Evolutionary conservation across 805 yeast genomes (phyloP).

Genomic region (Suhomyces faveliae): DNA sequence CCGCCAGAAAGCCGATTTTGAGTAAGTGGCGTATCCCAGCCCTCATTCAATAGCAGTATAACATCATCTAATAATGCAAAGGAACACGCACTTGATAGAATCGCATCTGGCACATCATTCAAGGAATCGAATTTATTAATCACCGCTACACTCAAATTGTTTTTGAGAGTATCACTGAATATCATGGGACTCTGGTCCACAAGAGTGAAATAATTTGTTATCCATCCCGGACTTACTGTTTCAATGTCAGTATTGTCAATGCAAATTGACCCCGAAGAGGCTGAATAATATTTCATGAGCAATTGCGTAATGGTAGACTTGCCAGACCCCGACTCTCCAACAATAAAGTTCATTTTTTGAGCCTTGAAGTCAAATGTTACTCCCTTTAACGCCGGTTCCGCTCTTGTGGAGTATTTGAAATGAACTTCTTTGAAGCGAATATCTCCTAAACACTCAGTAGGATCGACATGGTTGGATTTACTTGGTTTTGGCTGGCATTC

Average conservation of each 20-base stretch:
- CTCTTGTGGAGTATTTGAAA: constrained; percentile 65
- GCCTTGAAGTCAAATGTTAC: constrained; percentile 47
- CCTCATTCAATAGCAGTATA: constrained; percentile 49
- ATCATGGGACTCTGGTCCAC: constrained; percentile 71
- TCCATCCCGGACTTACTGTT: constrained; percentile 47
- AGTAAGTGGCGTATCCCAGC: constrained; percentile 54
- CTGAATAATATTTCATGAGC: constrained; percentile 56
- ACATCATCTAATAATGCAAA: constrained; percentile 54
- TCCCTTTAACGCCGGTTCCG: constrained; percentile 45
- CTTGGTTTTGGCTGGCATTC: neutral
- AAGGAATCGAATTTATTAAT: constrained; percentile 18
- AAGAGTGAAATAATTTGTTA: constrained; percentile 61
- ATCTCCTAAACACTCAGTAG: constrained; percentile 38
- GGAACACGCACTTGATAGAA: constrained; percentile 44
- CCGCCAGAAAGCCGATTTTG: constrained; percentile 74
- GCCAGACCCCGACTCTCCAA: constrained; percentile 92
- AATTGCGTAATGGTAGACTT: constrained; percentile 78
- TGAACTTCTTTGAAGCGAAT: constrained; percentile 55
- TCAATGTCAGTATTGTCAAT: constrained; percentile 54
- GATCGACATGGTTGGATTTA: neutral
- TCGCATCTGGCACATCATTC: constrained; percentile 17
- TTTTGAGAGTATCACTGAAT: constrained; percentile 60
- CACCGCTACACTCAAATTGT: constrained; percentile 61
- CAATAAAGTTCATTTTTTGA: constrained; percentile 54
- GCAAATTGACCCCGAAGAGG: constrained; percentile 52